Base-by-base conservation (phyloP, 179 eudicot species). In the Beta lomatogona region DNA sequence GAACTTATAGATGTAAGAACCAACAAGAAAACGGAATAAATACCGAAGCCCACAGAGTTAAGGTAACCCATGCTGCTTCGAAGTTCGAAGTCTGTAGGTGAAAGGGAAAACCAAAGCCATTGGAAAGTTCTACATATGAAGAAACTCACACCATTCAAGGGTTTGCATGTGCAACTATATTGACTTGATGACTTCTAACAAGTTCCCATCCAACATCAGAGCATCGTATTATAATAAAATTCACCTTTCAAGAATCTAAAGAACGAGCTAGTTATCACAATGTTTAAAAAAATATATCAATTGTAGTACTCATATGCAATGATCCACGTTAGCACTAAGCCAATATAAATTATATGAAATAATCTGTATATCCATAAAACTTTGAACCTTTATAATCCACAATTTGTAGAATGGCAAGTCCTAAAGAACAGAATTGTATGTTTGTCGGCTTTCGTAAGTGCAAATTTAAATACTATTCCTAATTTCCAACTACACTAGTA, bases 111-210 rank as follows among this genome's bases (percentile, higher is more conserved):
- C 77, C 64, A 36, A 74, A 54, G 13, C 77, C 64, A 74, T 54
- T 74, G 50, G 77, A 74, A 55, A 74, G 25, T 74, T 74, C 77
- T 57, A 54, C 48, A 25, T 15, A 13, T 55, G 64, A 28, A 74
- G 64, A 74, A 74, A 36, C 21, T 74, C 77, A 55, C n/a, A 21
- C 61, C 31, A 80, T 22, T 21, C 45, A 63, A 63, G 36, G 63
- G 63, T 16, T 48, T 72, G 71, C 71, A 72, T 61, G 82, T 52
- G 73, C 19, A 60, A 6, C n/a, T 28, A 36, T 36, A 36, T 36
- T 36, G 41, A 36, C 41, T 36, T 36, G 41, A 16, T 54, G 14
- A 74, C 4, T 25, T 28, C 7, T 73, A 25, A 25, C 21, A 53
- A 25, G 11, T 73, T 54, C 31, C 2, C 31, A 73, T 67, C 48